A percentile compares a stretch with the other conserved stretches of the same genome.
Conservation (phyloP, 208 protist species). For the Angomonas deanei region DNA sequence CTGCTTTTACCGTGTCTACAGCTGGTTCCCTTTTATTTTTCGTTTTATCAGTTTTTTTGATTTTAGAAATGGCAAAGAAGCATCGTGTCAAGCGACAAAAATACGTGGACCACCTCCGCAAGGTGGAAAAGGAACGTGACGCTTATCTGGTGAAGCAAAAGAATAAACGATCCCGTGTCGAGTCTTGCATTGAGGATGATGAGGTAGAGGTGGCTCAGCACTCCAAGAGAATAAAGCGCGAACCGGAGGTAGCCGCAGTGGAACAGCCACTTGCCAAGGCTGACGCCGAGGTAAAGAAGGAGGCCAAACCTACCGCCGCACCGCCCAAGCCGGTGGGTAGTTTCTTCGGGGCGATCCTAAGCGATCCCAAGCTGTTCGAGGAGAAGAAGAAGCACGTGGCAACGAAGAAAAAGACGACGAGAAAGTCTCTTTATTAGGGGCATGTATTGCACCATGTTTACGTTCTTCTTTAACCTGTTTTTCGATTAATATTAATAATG, state of each 20-base stretch:
- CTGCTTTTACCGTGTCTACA: neutral
- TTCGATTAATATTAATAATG: too few species aligned
- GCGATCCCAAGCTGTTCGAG: too few species aligned
- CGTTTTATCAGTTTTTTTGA: conserved; percentile 5
- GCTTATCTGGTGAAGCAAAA: conserved; percentile 69
- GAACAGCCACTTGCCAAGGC: too few species aligned
- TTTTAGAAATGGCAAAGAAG: conserved; percentile 72
- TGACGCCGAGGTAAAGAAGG: too few species aligned
- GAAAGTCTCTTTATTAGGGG: too few species aligned
- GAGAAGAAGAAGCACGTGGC: too few species aligned
- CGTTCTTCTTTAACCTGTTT: too few species aligned
- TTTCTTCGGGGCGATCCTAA: too few species aligned
- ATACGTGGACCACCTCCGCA: conserved; percentile 69
- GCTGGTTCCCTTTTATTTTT: conserved; percentile 12
- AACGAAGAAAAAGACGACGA: too few species aligned
- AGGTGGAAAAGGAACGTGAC: conserved; percentile 67
- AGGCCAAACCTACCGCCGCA: too few species aligned
- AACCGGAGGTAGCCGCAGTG: neutral
- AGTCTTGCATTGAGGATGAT: conserved; percentile 35
- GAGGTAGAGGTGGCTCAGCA: conserved; percentile 18
- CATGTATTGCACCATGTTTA: too few species aligned
- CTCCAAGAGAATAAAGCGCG: conserved; percentile 12
- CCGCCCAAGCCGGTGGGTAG: too few species aligned
- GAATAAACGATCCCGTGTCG: conserved; percentile 56
- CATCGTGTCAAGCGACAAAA: conserved; percentile 84